Conservation (phyloP, 495 filamentous ascomycete species). For the Hyaloscypha variabilis region DNA sequence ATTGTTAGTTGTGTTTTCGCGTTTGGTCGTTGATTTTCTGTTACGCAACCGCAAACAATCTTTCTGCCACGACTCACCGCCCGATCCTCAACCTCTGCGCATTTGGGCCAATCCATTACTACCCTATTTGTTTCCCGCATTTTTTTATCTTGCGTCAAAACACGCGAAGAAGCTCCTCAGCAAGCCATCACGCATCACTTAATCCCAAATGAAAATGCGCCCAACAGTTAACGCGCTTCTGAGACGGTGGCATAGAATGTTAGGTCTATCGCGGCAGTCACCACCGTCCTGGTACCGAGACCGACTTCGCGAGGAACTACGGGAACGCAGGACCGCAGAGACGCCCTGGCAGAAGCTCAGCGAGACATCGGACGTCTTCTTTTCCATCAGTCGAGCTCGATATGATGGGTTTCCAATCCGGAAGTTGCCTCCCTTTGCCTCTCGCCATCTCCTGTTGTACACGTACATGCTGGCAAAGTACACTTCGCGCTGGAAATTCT, state of each 20-base stretch:
- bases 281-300: conserved; percentile 48
- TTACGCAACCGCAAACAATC: background rate
- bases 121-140: too few relatives aligned
- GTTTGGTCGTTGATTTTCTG: conserved; percentile 38
- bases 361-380: conserved; percentile 57
- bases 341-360: conserved; percentile 45
- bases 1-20: too few relatives aligned
- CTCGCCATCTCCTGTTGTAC: conserved; percentile 39
- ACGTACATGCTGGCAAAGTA: conserved; percentile 55
- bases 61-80: too few relatives aligned
- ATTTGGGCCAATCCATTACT: too few relatives aligned
- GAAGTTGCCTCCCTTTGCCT: conserved; percentile 36
- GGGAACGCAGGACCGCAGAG: conserved; percentile 40
- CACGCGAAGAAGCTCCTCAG: too few relatives aligned
- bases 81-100: too few relatives aligned
- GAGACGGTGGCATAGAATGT: conserved; percentile 42
- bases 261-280: conserved; percentile 43
- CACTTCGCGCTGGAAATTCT: conserved; percentile 53
- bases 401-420: conserved; percentile 43
- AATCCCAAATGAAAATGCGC: conserved; percentile 7
- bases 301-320: conserved; percentile 48
- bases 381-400: conserved; percentile 48
- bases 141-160: too few relatives aligned
- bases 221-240: conserved; percentile 27
- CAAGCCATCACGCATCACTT: too few relatives aligned